Percentiles rank a stretch among this genome's conserved stretches.
Conservation (phyloP, 2,329 filamentous ascomycete species). For the Fusarium nodosum region DNA sequence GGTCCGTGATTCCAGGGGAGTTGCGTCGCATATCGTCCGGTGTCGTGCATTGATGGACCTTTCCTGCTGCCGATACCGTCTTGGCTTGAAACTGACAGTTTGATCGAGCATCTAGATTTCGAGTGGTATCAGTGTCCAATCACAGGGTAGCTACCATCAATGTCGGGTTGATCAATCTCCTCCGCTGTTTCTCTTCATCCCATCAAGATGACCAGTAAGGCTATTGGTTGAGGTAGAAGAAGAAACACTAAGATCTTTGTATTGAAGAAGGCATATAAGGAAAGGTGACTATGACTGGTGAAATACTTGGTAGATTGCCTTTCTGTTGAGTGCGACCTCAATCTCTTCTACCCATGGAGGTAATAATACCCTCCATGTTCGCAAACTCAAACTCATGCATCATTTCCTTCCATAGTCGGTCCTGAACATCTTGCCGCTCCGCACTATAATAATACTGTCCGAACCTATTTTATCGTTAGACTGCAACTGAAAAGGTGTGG, state of each 20-base stretch:
- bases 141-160: neutral
- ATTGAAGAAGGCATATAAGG: neutral
- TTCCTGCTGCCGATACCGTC: slow-evolving; percentile 11
- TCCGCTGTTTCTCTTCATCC: neutral
- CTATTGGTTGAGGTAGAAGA: neutral
- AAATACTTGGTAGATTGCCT: too few species aligned
- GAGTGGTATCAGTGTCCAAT: neutral
- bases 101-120: neutral
- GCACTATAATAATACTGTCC: slow-evolving; percentile 3
- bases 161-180: neutral
- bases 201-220: accelerated
- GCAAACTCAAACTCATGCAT: slow-evolving; percentile 21
- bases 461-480: neutral
- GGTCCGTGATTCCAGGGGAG: slow-evolving; percentile 10
- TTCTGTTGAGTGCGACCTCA: accelerated
- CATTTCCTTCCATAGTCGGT: slow-evolving; percentile 6
- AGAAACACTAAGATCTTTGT: neutral
- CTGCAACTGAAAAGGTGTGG: too few species aligned
- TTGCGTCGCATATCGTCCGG: neutral
- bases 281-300: too few species aligned
- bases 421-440: neutral
- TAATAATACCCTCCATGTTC: neutral
- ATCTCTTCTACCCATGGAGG: neutral
- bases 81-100: slow-evolving; percentile 6
- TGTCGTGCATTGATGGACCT: neutral